phyloP scores from a whole-genome alignment of 148 eudicot genomes.

The Rhododendron vialii region DNA sequence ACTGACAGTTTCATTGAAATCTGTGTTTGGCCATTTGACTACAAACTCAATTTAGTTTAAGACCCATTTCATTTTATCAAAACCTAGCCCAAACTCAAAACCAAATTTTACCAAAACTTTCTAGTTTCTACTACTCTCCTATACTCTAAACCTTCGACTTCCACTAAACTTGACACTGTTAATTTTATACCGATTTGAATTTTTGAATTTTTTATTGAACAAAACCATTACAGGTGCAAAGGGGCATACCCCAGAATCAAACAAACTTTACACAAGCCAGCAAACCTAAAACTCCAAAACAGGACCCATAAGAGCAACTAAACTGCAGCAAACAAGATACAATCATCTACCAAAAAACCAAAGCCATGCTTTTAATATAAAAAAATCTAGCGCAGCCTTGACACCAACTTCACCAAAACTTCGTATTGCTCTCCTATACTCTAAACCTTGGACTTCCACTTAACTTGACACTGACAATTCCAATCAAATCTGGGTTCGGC shows the following conservation, averaged over 20 bases:
- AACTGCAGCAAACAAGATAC: no score
- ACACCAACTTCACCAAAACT: neutral
- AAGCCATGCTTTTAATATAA: neutral
- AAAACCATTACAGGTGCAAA: no score
- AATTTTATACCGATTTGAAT: no score
- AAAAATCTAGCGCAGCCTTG: neutral
- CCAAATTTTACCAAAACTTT: neutral
- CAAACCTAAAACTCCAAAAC: no score
- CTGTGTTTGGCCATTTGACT: neutral
- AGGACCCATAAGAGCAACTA: no score
- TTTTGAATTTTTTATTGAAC: no score
- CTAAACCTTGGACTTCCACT: neutral
- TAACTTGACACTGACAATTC: neutral
- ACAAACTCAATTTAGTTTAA: neutral
- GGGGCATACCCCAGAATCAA: no score
- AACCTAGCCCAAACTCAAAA: neutral
- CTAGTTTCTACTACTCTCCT: neutral
- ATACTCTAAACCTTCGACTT: neutral
- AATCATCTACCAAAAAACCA: no score
- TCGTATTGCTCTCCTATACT: neutral
- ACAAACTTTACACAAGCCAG: no score
- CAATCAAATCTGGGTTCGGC: neutral
- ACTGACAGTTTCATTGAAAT: neutral
- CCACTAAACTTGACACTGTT: neutral
- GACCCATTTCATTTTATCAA: neutral